These are phyloP conservation scores for Aureobasidium sp. DNA, from an alignment of 2,329 filamentous ascomycete species.

Conservation along the genomic window DNA sequence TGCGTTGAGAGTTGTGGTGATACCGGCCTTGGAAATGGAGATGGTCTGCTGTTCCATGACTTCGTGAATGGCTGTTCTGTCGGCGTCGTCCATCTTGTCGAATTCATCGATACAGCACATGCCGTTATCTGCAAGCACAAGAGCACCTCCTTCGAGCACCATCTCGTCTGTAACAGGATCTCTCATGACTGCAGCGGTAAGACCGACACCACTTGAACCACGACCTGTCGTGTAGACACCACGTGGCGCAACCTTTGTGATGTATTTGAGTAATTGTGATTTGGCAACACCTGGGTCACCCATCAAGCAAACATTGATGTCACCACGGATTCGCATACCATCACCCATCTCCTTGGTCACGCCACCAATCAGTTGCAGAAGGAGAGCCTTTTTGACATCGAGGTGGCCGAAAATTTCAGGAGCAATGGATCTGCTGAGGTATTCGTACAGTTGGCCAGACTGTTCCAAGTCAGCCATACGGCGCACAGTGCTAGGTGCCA, in stretches of 20 bases:
- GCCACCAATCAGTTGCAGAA: slow-evolving; percentile 92
- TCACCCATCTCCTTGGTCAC: slow-evolving; percentile 96
- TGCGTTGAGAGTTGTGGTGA: slow-evolving; percentile 85
- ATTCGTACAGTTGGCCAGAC: slow-evolving; percentile 90
- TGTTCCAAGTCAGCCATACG: slow-evolving; percentile 80
- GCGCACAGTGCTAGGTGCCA: slow-evolving; percentile 71
- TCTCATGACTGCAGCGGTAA: slow-evolving; percentile 69
- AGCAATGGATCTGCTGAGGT: slow-evolving; percentile 89
- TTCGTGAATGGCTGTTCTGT: slow-evolving; percentile 67
- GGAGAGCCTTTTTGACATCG: slow-evolving; percentile 94
- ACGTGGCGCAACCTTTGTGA: slow-evolving; percentile 94
- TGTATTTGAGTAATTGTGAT: slow-evolving; percentile 85
- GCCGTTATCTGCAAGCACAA: slow-evolving; percentile 67
- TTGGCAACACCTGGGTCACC: slow-evolving; percentile 99
- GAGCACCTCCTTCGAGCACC: slow-evolving; percentile 66
- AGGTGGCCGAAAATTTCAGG: slow-evolving; percentile 95
- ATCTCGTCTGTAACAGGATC: slow-evolving; percentile 67
- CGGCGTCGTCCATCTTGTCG: slow-evolving; percentile 72
- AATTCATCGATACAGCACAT: slow-evolving; percentile 76
- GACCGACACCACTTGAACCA: slow-evolving; percentile 67
- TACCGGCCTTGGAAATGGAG: slow-evolving; percentile 69
- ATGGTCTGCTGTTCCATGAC: slow-evolving; percentile 78
- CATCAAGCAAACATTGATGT: slow-evolving; percentile 98
- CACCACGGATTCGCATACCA: slow-evolving; percentile 96
- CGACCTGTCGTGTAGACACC: slow-evolving; percentile 72